Evolutionary conservation across 495 filamentous ascomycete genomes (phyloP).

Genomic region (Tuber calosporum): DNA sequence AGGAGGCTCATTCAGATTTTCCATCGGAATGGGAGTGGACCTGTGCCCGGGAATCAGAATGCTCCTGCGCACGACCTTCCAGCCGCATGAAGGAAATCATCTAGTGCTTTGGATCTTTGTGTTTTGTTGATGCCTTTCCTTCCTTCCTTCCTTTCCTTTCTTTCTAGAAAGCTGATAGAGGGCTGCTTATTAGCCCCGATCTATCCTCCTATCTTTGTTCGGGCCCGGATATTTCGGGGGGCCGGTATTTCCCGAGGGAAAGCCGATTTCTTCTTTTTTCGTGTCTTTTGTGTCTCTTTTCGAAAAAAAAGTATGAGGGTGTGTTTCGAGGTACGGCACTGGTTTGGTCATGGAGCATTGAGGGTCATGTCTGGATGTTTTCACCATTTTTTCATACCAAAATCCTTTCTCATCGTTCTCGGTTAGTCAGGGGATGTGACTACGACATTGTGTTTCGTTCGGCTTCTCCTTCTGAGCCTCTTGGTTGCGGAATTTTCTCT

Average conservation of each 20-base stretch:
- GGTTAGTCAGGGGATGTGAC: not conserved
- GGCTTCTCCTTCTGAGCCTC: not conserved
- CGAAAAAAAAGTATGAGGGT: not conserved
- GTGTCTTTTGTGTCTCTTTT: not conserved
- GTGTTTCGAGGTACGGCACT: not conserved
- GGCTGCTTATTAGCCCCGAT: not conserved
- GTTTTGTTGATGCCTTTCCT: not conserved
- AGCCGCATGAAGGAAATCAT: not conserved
- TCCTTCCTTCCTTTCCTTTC: not conserved
- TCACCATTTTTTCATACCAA: not conserved
- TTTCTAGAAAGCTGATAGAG: not conserved
- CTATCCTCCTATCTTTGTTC: not conserved
- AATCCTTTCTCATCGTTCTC: not conserved
- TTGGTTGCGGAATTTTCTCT: not conserved
- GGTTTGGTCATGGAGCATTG: conserved; percentile 2
- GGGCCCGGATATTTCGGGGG: not conserved
- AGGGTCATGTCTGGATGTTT: not conserved
- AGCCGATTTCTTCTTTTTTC: not conserved
- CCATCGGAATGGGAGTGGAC: conserved; percentile 43
- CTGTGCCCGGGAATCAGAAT: not conserved
- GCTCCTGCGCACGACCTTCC: not conserved
- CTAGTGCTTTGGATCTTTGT: not conserved
- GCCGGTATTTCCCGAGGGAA: not conserved
- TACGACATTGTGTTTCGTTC: not conserved
- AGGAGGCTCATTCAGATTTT: conserved; percentile 72